These are phyloP conservation scores for Neophaeococcomyces aloes DNA, from an alignment of 2,329 filamentous ascomycete species.

Conservation along the genomic window DNA sequence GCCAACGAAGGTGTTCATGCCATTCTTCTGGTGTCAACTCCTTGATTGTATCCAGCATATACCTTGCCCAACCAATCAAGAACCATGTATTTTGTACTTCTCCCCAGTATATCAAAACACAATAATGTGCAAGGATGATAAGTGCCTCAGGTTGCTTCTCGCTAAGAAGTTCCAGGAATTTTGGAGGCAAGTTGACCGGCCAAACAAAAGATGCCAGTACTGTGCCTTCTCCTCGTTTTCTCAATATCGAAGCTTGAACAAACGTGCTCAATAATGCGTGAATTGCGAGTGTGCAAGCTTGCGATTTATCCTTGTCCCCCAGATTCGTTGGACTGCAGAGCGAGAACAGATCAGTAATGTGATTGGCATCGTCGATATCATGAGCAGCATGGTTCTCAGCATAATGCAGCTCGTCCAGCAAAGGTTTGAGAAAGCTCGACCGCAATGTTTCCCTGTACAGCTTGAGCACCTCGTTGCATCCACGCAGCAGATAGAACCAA, in stretches of 20 bases:
- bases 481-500: slow-evolving; percentile 25
- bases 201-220: slow-evolving; percentile 27
- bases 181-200: slow-evolving; percentile 28
- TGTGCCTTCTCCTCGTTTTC: slow-evolving; percentile 20
- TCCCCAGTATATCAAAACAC: slow-evolving; percentile 23
- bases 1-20: slow-evolving; percentile 24
- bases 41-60: slow-evolving; percentile 23
- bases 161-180: slow-evolving; percentile 29
- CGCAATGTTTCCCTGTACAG: slow-evolving; percentile 22
- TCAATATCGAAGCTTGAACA: slow-evolving; percentile 23
- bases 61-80: slow-evolving; percentile 23
- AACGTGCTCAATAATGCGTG: slow-evolving; percentile 25
- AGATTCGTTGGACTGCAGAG: slow-evolving; percentile 21
- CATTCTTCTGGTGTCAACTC: slow-evolving; percentile 22
- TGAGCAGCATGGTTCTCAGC: slow-evolving; percentile 23
- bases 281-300: slow-evolving; percentile 24
- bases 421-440: slow-evolving; percentile 23
- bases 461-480: slow-evolving; percentile 25
- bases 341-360: slow-evolving; percentile 23
- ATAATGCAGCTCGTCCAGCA: slow-evolving; percentile 23
- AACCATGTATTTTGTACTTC: slow-evolving; percentile 24
- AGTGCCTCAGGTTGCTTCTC: slow-evolving; percentile 30
- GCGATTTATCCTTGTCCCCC: slow-evolving; percentile 20
- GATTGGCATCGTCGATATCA: slow-evolving; percentile 20
- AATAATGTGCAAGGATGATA: slow-evolving; percentile 25